Percentiles rank a stretch among this genome's conserved stretches.
These are phyloP conservation scores for Cicer yamashitae DNA, from an alignment of 306 rosid species.

Conservation along the genomic window DNA sequence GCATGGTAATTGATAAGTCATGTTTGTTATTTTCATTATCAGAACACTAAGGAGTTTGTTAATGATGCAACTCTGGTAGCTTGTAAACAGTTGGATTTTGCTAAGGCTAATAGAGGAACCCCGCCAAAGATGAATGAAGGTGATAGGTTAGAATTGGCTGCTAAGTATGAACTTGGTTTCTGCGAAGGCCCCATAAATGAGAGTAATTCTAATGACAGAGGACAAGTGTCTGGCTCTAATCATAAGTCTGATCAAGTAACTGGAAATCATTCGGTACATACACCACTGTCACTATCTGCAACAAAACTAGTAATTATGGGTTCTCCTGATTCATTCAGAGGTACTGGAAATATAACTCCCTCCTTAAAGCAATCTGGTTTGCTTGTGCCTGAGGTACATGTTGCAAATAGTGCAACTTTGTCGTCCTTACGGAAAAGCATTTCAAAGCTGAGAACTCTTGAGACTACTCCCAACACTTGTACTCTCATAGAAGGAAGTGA, in stretches of 20 bases:
- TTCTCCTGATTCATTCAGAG: constrained; percentile 54
- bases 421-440: constrained; percentile 59
- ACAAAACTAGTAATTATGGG: constrained; percentile 40
- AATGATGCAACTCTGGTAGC: constrained; percentile 38
- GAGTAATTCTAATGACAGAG: constrained; percentile 43
- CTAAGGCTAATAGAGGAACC: constrained; percentile 43
- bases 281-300: constrained; percentile 41
- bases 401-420: constrained; percentile 40
- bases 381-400: constrained; percentile 39
- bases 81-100: constrained; percentile 43
- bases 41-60: constrained; percentile 56
- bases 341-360: constrained; percentile 52
- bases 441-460: constrained; percentile 55
- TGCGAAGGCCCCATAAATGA: constrained; percentile 43
- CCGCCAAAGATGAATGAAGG: constrained; percentile 43
- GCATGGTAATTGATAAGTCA: not conserved
- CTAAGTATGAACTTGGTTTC: constrained; percentile 41
- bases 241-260: constrained; percentile 46
- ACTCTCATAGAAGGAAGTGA: constrained; percentile 65
- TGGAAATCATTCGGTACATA: constrained; percentile 49
- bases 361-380: constrained; percentile 45
- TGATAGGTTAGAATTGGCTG: constrained; percentile 46
- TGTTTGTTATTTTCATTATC: constrained; percentile 41
- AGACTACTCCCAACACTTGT: constrained; percentile 60
- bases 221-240: constrained; percentile 27